These are phyloP conservation scores for Scedosporium dehoogii DNA, from an alignment of 2,329 filamentous ascomycete species.

Conservation along the genomic window DNA sequence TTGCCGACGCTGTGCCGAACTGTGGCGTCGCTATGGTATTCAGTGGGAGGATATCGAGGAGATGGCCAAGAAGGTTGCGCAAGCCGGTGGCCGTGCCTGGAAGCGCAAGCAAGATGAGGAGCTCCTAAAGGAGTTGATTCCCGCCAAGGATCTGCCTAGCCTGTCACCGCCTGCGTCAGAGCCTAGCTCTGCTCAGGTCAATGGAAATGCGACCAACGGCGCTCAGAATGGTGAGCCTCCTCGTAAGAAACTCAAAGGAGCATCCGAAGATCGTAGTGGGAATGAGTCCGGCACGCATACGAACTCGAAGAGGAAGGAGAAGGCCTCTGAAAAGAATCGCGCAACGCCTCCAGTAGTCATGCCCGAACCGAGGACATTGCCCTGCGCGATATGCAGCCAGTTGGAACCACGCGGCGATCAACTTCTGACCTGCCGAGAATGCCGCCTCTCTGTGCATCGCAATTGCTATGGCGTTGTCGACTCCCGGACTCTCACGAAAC, in stretches of 20 bases:
- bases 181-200: neutral
- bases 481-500: slow-evolving; percentile 40
- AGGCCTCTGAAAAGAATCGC: slow-evolving; percentile 36
- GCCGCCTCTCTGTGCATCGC: slow-evolving; percentile 82
- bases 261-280: slow-evolving; percentile 28
- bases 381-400: slow-evolving; percentile 76
- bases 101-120: slow-evolving; percentile 90
- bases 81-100: slow-evolving; percentile 70
- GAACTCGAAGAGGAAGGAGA: slow-evolving; percentile 31
- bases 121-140: slow-evolving; percentile 61
- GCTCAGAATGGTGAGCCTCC: slow-evolving; percentile 39
- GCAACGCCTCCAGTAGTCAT: slow-evolving; percentile 62
- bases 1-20: slow-evolving; percentile 78
- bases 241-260: slow-evolving; percentile 54
- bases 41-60: slow-evolving; percentile 94
- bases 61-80: slow-evolving; percentile 74
- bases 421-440: slow-evolving; percentile 73
- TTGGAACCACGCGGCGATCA: slow-evolving; percentile 63
- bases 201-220: neutral
- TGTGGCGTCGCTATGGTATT: slow-evolving; percentile 94
- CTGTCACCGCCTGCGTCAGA: slow-evolving; percentile 10
- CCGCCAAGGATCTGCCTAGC: slow-evolving; percentile 43
- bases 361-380: slow-evolving; percentile 67
- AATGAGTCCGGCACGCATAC: slow-evolving; percentile 36
- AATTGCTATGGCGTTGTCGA: slow-evolving; percentile 81